Base-by-base conservation (phyloP, 257 asterid species). In the Nemophila menziesii region DNA sequence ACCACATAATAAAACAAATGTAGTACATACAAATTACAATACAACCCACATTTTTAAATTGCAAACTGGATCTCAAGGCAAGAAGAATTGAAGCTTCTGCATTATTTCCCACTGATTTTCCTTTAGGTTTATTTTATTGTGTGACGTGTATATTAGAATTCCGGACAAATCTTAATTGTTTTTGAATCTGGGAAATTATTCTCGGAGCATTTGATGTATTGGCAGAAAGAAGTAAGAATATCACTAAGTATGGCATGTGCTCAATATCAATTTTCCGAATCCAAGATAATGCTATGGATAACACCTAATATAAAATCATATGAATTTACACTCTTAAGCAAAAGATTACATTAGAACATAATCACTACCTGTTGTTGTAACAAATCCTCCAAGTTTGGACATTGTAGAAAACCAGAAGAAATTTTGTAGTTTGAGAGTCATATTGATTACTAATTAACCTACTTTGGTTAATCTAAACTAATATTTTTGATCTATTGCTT, bases 161-260 rank as follows among this genome's bases (percentile, higher is more conserved):
- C 62, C 86, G 93, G 49, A 75, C 39, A 63, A 72, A 67, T 60
- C 64, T 77, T 52, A 84, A 66, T 37, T 77, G 90, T 44, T 77
- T 67, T 22, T 93, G 79, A 45, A 80, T 74, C 60, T 74, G 74
- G 42, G 93, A 74, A 49, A 84, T 68, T 64, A 84, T 70, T 57
- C 67, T 64, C 62, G 79, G 65, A 55, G 92, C 83, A 77, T 80
- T 84, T 54, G 77, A 62, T 21, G 83, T 64, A 16, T 74, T 72
- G 22, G 86, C 82, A 47, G 89, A 62, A 51, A 83, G 79, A 60
- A 84, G 73, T 61, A 84, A 72, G 57, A 72, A 77, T 55, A 85
- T 78, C 53, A 84, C 78, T 43, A 80, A 81, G 77, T 70, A 77
- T 11, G 95, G 86, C 79, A 80, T 74, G 63, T 84, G 72, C 69